A percentile compares a stretch with the other conserved stretches of the same genome.
phyloP scores from a whole-genome alignment of 768 basidiomycete species.

The Suillus subaureus region DNA sequence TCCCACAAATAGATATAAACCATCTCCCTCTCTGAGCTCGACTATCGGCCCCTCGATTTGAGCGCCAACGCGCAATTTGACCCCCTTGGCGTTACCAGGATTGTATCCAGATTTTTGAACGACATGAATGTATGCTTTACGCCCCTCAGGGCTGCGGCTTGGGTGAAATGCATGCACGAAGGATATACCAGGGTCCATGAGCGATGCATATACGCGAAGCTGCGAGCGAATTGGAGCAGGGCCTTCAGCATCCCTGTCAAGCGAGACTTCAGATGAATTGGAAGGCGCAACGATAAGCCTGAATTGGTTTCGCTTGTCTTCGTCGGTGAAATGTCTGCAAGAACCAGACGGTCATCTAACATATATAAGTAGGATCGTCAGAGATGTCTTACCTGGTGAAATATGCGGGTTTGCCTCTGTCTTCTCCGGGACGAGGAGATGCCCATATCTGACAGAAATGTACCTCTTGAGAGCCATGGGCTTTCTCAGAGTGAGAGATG shows the following conservation, averaged over 20 bases:
- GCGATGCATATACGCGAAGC: slow-evolving; percentile 71
- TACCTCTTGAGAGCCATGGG: slow-evolving; percentile 46
- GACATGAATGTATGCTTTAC: slow-evolving; percentile 83
- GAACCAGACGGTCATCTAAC: neutral
- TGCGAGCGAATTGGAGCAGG: slow-evolving; percentile 81
- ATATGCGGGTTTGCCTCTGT: slow-evolving; percentile 61
- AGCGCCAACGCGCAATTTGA: slow-evolving; percentile 53
- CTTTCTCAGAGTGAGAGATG: slow-evolving; percentile 79
- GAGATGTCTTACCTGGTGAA: slow-evolving; percentile 64
- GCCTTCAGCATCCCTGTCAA: slow-evolving; percentile 66
- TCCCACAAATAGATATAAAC: slow-evolving; percentile 67
- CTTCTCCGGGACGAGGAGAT: slow-evolving; percentile 40
- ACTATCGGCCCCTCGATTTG: slow-evolving; percentile 43
- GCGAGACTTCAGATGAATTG: slow-evolving; percentile 54
- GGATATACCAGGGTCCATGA: slow-evolving; percentile 60
- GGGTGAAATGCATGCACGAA: slow-evolving; percentile 51
- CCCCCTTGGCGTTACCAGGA: slow-evolving; percentile 54
- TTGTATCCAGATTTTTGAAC: slow-evolving; percentile 87
- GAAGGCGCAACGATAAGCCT: slow-evolving; percentile 78
- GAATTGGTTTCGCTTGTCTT: slow-evolving; percentile 76
- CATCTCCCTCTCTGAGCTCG: slow-evolving; percentile 84
- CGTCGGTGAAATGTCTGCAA: slow-evolving; percentile 72
- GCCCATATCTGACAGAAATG: slow-evolving; percentile 79
- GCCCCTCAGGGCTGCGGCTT: slow-evolving; percentile 32
- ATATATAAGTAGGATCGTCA: neutral